Evolutionary conservation across 2,329 filamentous ascomycete species (phyloP), one percentile per base, ranked within the genome.

Genomic region (Colletotrichum neosansevieriae): DNA sequence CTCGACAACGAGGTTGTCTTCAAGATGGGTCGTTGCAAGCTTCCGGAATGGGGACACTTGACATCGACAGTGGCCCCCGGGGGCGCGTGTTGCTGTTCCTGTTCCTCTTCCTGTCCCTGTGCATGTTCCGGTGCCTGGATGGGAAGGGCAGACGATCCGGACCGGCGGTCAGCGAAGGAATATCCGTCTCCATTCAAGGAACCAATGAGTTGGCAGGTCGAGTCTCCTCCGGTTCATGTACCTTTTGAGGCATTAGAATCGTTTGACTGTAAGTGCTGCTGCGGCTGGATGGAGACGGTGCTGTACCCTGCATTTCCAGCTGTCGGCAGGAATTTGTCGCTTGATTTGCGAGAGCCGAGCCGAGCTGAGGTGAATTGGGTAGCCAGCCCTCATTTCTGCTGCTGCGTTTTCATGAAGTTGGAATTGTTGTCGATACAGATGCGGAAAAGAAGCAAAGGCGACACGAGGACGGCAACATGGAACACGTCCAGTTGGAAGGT

Each of bases 91-190:
- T 57, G 36, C 51, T 53, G 56, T 60, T 64, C 56, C 56, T 38
- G 34, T 38, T 38, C 12, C 34, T 38, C 10, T 38, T 38, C n/a
- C n/a, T 38, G 36, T 38, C 13, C 36, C 13, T 38, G 36, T 13
- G 45, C 17, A 13, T 49, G 19, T 24, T 24, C 45, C 45, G n/a
- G 17, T 49, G n/a, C 45, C 9, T 32, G 49, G 11, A 50, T 32
- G 24, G 24, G 24, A 24, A 63, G 44, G 61, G 44, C 44, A 63
- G 56, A 42, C 21, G 42, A 65, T 53, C 47, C 57, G 47, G 63
- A 57, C 58, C 21, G 42, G 63, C 58, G 58, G 63, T 67, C 63
- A 67, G 44, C 34, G 29, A 36, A 12, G 58, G 47, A 53, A 53
- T 6, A 47, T 38, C 11, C 36, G 10, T 15, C 11, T 12, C 13